Conservation (phyloP, 1,284 basidiomycete genomes). For the Cystobasidiaceae sp. region DNA sequence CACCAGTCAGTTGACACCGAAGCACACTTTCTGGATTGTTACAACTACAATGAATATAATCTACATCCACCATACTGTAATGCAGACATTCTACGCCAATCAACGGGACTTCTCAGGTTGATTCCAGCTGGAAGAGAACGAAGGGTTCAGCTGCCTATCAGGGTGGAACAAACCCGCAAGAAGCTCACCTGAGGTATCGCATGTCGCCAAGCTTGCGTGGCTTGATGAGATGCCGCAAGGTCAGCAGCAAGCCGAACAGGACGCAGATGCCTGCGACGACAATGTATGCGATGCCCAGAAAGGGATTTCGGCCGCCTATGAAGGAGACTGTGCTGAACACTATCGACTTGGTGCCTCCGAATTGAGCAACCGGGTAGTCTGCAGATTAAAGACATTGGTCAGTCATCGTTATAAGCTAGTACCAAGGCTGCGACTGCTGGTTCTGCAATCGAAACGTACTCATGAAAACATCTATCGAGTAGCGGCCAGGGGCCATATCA, state of each 20-base stretch:
- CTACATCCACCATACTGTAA: not conserved
- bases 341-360: constrained; percentile 91
- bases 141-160: not conserved
- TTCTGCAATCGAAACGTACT: constrained; percentile 56
- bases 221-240: constrained; percentile 84
- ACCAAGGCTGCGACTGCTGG: not conserved
- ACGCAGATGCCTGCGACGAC: constrained; percentile 83
- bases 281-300: constrained; percentile 96
- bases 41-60: not conserved
- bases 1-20: not conserved
- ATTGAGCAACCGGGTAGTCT: constrained; percentile 92
- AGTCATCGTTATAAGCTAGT: too few species aligned
- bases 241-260: constrained; percentile 76
- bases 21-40: too few species aligned
- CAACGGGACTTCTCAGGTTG: constrained; percentile 23
- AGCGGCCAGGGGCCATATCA: constrained; percentile 66
- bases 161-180: not conserved
- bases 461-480: constrained; percentile 70
- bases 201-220: constrained; percentile 65
- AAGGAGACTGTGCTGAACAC: constrained; percentile 96
- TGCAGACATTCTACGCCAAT: not conserved
- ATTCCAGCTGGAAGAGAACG: constrained; percentile 17
- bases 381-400: constrained; percentile 12
- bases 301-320: constrained; percentile 96
- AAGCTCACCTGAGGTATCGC: constrained; percentile 33